phyloP scores from a whole-genome alignment of 306 rosid species.

The Cicer chorassanicum region DNA sequence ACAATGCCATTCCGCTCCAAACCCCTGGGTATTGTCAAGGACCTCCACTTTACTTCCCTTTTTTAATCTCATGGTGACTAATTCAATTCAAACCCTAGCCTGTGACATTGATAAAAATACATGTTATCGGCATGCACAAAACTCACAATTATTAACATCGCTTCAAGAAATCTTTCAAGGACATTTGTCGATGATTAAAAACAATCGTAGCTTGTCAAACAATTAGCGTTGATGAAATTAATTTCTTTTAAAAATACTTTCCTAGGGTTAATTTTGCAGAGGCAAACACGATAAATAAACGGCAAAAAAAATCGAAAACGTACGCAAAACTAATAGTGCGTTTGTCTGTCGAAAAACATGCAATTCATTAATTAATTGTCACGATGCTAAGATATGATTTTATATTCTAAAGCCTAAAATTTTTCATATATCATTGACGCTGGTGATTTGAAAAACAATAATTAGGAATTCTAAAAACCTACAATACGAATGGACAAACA shows the following conservation, averaged over 20 bases:
- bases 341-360: background rate
- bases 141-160: background rate
- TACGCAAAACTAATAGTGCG: background rate
- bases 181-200: background rate
- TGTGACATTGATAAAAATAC: conserved; percentile 42
- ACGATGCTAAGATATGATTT: background rate
- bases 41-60: conserved; percentile 80
- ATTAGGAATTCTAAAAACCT: background rate
- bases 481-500: background rate
- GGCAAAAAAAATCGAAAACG: background rate
- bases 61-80: conserved; percentile 61
- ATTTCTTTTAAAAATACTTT: background rate
- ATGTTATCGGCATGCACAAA: conserved; percentile 8
- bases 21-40: conserved; percentile 52
- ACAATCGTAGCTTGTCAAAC: background rate
- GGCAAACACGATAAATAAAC: background rate
- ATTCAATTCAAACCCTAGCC: conserved; percentile 42
- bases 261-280: background rate
- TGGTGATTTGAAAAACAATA: background rate
- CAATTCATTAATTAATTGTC: background rate
- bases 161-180: conserved; percentile 1
- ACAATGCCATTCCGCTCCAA: conserved; percentile 67
- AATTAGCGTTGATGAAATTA: background rate
- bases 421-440: background rate
- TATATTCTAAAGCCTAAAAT: background rate